Evolutionary conservation across 257 asterid species (phyloP), one percentile per base, ranked within the genome.

Genomic region (Dorcoceras hygrometricum): DNA sequence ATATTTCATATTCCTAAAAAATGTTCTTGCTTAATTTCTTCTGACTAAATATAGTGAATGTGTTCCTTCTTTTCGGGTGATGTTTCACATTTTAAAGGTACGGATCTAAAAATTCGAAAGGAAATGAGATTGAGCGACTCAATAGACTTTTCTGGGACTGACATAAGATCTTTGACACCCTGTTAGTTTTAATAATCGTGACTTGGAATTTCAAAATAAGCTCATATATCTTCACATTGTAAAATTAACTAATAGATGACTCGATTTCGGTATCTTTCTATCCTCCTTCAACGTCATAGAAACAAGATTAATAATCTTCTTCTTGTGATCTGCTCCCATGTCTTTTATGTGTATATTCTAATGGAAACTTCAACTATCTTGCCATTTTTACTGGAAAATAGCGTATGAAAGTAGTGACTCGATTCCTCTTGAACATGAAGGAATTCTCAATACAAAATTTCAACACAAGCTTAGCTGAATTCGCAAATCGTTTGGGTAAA

Each of bases 381-480:
- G 63, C 67, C 6, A 43, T 56, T 51, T 53, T 68, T 77, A 50
- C 24, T 27, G 24, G 48, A 73, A 34, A 36, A 67, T 73, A 64
- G 34, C 63, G 61, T 50, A n/a, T 69, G 63, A 29, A 67, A 65
- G 59, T 57, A 75, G 74, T n/a, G n/a, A 74, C 69, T 56, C 59
- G 64, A 75, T 63, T 65, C 58, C 71, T 77, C 57, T 77, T 73
- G 59, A 75, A 71, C 65, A 69, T 90, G 97, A 94, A 93, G 99
- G 98, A 69, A 56, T 93, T 90, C 86, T 86, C 90, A 62, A 69
- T 87, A 63, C 94, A 86, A 72, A 79, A 82, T 64, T 93, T 78
- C 86, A 75, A 75, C 25, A 28, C 75, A 81, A 90, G 94, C 79
- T 39, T 77, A 67, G 88, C 84, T 79, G 87, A 77, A 70, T 87